Conservation (phyloP, 768 basidiomycete species). For the Lentinula edodes region DNA sequence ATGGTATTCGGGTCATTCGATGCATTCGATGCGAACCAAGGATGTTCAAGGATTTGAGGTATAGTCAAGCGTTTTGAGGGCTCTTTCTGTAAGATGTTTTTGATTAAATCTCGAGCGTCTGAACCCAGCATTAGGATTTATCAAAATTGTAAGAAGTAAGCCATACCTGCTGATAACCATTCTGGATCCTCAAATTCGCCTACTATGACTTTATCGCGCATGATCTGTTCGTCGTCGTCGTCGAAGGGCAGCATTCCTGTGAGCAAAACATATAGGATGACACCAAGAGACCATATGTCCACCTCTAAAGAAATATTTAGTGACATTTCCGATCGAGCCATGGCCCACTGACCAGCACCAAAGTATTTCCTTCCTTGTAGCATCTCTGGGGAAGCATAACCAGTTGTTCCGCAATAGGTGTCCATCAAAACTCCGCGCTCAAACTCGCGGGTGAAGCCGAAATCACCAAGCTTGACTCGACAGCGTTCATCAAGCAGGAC, state of each 20-base stretch:
- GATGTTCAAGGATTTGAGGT: constrained; percentile 76
- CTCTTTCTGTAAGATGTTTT: constrained; percentile 72
- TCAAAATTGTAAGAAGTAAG: background rate
- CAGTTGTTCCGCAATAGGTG: constrained; percentile 93
- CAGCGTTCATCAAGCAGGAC: constrained; percentile 87
- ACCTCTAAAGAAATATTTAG: constrained; percentile 58
- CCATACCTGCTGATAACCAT: constrained; percentile 82
- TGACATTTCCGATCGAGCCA: background rate
- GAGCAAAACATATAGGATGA: constrained; percentile 86
- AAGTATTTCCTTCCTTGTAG: constrained; percentile 81
- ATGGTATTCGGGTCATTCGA: background rate
- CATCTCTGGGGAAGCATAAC: constrained; percentile 93
- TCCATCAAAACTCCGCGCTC: constrained; percentile 76
- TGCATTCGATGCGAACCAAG: constrained; percentile 65
- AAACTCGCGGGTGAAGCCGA: constrained; percentile 93
- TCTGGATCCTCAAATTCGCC: constrained; percentile 89
- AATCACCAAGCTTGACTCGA: constrained; percentile 89
- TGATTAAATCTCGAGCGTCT: constrained; percentile 87
- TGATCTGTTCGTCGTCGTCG: constrained; percentile 79
- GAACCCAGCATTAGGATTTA: constrained; percentile 10
- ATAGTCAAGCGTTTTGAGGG: constrained; percentile 72
- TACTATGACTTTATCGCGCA: constrained; percentile 79
- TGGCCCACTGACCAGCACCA: constrained; percentile 63
- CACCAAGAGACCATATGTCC: constrained; percentile 91
- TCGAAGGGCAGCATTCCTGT: constrained; percentile 90